Evolutionary conservation across 306 rosid species (phyloP).

Genomic region (Luffa acutangula): DNA sequence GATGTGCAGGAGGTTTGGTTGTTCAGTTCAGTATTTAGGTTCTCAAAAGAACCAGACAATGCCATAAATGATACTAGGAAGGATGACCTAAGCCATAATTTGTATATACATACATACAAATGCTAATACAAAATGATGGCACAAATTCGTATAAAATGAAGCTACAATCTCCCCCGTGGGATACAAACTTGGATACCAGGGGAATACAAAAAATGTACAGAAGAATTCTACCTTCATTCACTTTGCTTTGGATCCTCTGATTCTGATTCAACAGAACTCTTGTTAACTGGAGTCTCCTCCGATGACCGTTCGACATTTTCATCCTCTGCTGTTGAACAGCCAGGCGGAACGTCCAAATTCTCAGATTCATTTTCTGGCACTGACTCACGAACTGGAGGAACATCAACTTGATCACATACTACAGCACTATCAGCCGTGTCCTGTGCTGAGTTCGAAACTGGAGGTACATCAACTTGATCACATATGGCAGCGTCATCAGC

Average conservation of each 20-base stretch:
- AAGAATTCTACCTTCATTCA: not conserved
- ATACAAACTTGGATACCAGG: not conserved
- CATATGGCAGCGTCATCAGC: not conserved
- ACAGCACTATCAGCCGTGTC: not conserved
- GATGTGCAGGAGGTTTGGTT: not conserved
- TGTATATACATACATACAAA: not conserved
- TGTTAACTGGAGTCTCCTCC: not conserved
- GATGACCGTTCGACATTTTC: not conserved
- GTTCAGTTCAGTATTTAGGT: not conserved
- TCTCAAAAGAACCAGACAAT: not conserved
- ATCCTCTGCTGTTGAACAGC: not conserved
- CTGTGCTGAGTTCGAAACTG: not conserved
- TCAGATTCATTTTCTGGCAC: not conserved
- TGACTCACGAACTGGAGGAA: not conserved
- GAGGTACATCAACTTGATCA: not conserved
- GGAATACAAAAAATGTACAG: conserved; percentile 2
- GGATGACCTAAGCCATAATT: not conserved
- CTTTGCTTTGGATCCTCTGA: not conserved
- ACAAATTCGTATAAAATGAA: not conserved
- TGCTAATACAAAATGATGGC: not conserved
- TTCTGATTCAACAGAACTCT: not conserved
- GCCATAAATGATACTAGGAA: not conserved
- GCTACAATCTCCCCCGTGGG: not conserved
- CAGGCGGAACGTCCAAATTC: not conserved
- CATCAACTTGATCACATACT: not conserved